Percentiles rank a stretch among this genome's conserved stretches.
These are phyloP conservation scores for Trapa bicornis DNA, from an alignment of 345 rosid genomes.

Conservation along the genomic window DNA sequence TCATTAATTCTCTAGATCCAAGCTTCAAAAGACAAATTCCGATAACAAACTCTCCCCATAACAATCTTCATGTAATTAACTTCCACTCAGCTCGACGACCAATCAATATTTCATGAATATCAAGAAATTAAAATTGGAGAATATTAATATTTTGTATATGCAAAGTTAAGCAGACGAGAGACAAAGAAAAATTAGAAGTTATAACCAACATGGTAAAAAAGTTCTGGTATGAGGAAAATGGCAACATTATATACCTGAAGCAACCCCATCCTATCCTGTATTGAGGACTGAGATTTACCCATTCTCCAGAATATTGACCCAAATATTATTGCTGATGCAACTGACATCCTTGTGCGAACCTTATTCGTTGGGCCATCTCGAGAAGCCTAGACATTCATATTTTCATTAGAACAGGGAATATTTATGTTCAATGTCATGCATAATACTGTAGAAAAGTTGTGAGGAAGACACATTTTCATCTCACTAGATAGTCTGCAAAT, in stretches of 20 bases:
- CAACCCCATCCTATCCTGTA: constrained; percentile 94
- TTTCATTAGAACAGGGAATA: not conserved
- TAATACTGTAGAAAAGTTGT: not conserved
- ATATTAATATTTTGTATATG: too few species aligned
- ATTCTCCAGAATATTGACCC: constrained; percentile 98
- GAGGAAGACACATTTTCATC: not conserved
- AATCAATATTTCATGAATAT: not conserved
- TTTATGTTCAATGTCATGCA: not conserved
- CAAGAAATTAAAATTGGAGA: not conserved
- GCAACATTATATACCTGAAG: constrained; percentile 49
- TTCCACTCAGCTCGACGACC: not conserved
- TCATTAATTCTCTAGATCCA: too few species aligned
- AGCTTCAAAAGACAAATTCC: not conserved
- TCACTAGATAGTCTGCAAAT: not conserved
- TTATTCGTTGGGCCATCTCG: constrained; percentile 97
- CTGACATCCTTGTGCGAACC: constrained; percentile 92
- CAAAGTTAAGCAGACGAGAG: not conserved
- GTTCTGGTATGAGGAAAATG: not conserved
- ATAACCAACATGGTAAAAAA: not conserved
- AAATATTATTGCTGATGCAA: constrained; percentile 94
- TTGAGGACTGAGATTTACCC: constrained; percentile 89
- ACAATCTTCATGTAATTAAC: not conserved
- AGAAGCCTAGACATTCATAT: constrained; percentile 47
- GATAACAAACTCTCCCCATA: not conserved
- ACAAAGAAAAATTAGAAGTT: not conserved